These are phyloP conservation scores for Debaryomyces tyrocola DNA, from an alignment of 805 yeast genomes.

Conservation along the genomic window DNA sequence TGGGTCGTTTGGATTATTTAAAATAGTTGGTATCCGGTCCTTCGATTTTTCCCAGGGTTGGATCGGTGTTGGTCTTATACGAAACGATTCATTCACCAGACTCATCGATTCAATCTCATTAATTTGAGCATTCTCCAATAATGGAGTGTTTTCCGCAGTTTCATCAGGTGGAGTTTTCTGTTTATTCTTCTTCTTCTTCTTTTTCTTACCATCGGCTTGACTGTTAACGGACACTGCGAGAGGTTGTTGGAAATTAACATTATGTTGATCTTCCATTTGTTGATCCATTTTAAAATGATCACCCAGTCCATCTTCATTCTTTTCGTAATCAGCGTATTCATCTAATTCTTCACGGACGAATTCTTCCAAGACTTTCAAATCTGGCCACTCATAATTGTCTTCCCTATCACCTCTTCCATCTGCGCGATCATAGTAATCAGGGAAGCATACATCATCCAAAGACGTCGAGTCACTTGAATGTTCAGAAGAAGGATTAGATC, in stretches of 20 bases:
- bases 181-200: background rate
- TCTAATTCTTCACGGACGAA: constrained; percentile 69
- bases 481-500: constrained; percentile 65
- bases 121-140: constrained; percentile 27
- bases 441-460: constrained; percentile 89
- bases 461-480: constrained; percentile 68
- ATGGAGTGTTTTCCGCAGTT: constrained; percentile 31
- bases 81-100: constrained; percentile 42
- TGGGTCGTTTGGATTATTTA: constrained; percentile 11
- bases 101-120: constrained; percentile 31
- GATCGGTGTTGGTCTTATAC: constrained; percentile 72
- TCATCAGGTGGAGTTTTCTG: background rate
- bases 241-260: constrained; percentile 42
- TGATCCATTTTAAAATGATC: background rate
- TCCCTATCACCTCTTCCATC: constrained; percentile 15
- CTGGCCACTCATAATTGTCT: constrained; percentile 70
- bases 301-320: background rate
- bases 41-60: constrained; percentile 66
- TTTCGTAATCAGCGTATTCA: constrained; percentile 12
- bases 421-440: constrained; percentile 54
- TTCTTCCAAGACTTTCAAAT: constrained; percentile 69
- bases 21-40: constrained; percentile 29
- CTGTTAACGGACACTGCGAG: constrained; percentile 11
- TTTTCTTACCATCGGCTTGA: background rate
- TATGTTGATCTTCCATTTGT: background rate